Evolutionary conservation across 2,329 filamentous ascomycete genomes (phyloP), one percentile per base, ranked within the genome.

Genomic region (Arthrocladium fulminans): DNA sequence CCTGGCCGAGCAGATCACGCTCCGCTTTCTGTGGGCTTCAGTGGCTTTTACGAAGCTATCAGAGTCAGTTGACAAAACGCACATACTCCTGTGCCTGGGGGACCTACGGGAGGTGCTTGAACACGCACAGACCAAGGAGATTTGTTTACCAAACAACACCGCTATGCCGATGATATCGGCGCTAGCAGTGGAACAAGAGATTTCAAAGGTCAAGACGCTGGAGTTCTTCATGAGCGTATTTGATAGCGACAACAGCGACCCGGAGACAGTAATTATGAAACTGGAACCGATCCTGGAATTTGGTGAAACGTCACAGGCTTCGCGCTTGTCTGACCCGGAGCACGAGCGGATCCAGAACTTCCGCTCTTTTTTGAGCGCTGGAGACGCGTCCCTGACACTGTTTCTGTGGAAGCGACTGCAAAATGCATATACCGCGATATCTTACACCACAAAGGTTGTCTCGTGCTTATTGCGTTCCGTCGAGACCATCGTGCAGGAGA

Each of bases 201-300:
- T 96, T 22, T 90, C 87, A 10, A 88, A 89, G 59, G 75, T 97
- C 27, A 95, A 87, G 12, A 97, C 90, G 0, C 92, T 94, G 79
- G 90, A 96, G 61, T 97, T 97, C 64, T 97, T 98, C 65, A 75
- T 88, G 44, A 86, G 83, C 30, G 78, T 98, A 0, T 97, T 97
- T 62, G 84, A 86, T 51, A 82, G 88, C 30, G 84, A 92, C 49
- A 78, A 83, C 50, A 81, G 83, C 40, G 83, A 96, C 57, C 86
- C 90, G 0, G 77, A 90, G 10, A 77, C 83, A 3, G 80, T 96
- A 17, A 96, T 98, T 50, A 88, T 96, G 60, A 92, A 83, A 23
- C 71, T 98, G 29, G 92, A 98, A 60, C 92, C 92, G 3, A 85
- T 98, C 8, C 72, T 98, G 3, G 90, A 96, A 53, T 82, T 85